Percentiles rank a stretch among this genome's conserved stretches.
phyloP scores from a whole-genome alignment of 2,329 filamentous ascomycete genomes.

The Elsinoe ampelina region DNA sequence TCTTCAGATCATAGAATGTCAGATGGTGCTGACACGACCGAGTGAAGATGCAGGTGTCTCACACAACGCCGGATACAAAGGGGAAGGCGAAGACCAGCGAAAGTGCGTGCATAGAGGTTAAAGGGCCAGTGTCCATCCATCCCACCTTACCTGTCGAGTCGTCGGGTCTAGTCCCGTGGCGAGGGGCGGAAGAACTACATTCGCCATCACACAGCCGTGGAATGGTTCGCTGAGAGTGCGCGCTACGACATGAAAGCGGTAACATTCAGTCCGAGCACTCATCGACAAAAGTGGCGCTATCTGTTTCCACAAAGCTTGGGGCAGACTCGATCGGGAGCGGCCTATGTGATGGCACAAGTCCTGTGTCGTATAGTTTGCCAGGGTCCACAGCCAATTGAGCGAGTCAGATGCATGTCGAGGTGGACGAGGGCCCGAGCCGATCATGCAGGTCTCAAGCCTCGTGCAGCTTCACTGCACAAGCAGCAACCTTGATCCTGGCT shows the following conservation, averaged over 20 bases:
- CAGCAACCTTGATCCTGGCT: not conserved
- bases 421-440: not conserved
- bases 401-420: not conserved
- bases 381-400: not conserved
- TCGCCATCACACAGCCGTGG: conserved; percentile 9
- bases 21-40: too few relatives aligned
- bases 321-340: conserved; percentile 5
- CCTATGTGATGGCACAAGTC: conserved; percentile 4
- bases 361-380: not conserved
- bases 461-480: not conserved
- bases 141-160: conserved; percentile 5
- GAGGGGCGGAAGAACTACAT: conserved; percentile 1
- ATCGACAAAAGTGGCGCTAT: not conserved
- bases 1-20: too few relatives aligned
- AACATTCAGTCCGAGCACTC: not conserved
- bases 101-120: conserved; percentile 9
- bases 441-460: conserved; percentile 7
- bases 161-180: conserved; percentile 1
- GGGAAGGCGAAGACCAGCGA: not conserved
- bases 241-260: not conserved
- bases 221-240: not conserved
- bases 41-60: not conserved
- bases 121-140: not conserved
- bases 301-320: conserved; percentile 4
- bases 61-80: not conserved